Conservation (phyloP, 1,284 basidiomycete species). For the Vanrija sp. region DNA sequence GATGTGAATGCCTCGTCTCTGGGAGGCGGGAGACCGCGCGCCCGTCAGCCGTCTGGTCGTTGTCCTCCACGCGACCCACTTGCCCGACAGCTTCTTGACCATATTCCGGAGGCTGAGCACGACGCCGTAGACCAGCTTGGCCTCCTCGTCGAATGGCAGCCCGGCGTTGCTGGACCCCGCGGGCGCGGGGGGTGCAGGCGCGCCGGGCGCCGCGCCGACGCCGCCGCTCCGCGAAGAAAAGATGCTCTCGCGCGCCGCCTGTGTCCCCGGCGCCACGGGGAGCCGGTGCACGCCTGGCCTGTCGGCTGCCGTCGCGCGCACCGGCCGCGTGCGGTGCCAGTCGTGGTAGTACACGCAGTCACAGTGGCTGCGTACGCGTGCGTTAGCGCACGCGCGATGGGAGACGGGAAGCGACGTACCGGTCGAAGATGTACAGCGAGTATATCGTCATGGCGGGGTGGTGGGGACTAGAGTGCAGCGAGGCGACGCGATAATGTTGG, state of each 20-base stretch:
- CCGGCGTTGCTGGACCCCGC: slow-evolving; percentile 25
- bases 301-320: slow-evolving; percentile 65
- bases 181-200: neutral
- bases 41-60: too few relatives aligned
- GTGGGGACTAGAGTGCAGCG: too few relatives aligned
- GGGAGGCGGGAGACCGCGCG: neutral
- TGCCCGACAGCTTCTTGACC: slow-evolving; percentile 86
- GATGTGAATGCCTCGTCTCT: slow-evolving; percentile 88
- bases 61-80: slow-evolving; percentile 50
- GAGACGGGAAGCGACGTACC: slow-evolving; percentile 52
- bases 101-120: slow-evolving; percentile 88
- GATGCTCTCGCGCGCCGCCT: slow-evolving; percentile 27
- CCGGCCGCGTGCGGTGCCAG: slow-evolving; percentile 75
- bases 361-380: slow-evolving; percentile 65
- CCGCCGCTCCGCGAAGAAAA: slow-evolving; percentile 19
- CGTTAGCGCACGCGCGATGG: neutral
- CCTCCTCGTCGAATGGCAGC: slow-evolving; percentile 92
- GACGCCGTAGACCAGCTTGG: slow-evolving; percentile 95
- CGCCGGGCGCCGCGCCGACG: neutral
- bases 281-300: slow-evolving; percentile 65
- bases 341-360: slow-evolving; percentile 89
- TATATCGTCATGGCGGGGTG: slow-evolving; percentile 65
- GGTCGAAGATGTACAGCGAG: slow-evolving; percentile 85
- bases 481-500: neutral
- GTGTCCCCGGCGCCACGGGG: slow-evolving; percentile 46